Conservation (phyloP, 2,329 filamentous ascomycete genomes). For the Penicillium vulpinum region DNA sequence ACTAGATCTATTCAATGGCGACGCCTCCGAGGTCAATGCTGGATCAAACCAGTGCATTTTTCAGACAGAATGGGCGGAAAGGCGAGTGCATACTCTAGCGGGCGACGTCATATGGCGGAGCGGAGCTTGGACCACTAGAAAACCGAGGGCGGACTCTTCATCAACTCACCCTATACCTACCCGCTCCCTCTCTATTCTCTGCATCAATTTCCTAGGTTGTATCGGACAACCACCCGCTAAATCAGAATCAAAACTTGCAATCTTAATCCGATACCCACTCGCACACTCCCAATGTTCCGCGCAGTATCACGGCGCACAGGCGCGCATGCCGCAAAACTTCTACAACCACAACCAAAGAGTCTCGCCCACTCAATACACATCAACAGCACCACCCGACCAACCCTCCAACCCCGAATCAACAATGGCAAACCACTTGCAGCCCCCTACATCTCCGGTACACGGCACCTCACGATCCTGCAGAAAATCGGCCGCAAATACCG, state of each 20-base stretch:
- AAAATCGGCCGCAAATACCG: conserved; percentile 36
- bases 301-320: conserved; percentile 31
- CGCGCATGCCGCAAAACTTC: conserved; percentile 23
- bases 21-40: too few species aligned
- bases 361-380: conserved; percentile 25
- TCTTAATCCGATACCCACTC: background rate
- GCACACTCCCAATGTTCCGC: conserved; percentile 25
- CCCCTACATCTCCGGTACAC: conserved; percentile 11
- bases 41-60: background rate
- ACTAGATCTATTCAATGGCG: background rate
- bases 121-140: conserved; percentile 30
- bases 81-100: background rate
- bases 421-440: conserved; percentile 1
- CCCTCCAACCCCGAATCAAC: conserved; percentile 2
- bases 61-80: background rate
- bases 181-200: background rate
- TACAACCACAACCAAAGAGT: conserved; percentile 18
- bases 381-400: conserved; percentile 17
- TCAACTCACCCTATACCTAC: conserved; percentile 3
- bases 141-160: conserved; percentile 17
- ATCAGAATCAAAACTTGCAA: background rate
- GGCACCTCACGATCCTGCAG: conserved; percentile 30
- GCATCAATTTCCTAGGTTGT: background rate
- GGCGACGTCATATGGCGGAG: conserved; percentile 32
- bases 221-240: background rate